These are phyloP conservation scores for Sphagnum tenellum DNA, from an alignment of 225 moss, liverwort and hornwort genomes.

Conservation along the genomic window DNA sequence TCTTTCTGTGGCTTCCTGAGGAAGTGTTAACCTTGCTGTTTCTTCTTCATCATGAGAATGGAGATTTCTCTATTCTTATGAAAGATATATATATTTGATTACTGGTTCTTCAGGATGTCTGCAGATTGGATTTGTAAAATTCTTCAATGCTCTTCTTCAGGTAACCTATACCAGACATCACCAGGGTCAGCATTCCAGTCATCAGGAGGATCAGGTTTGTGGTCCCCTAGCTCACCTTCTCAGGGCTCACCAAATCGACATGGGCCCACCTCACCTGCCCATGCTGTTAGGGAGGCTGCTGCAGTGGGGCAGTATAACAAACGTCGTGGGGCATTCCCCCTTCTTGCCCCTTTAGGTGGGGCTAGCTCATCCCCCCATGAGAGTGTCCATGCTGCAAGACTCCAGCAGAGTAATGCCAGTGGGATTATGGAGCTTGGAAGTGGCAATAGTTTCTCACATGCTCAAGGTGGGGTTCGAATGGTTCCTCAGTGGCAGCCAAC, in stretches of 20 bases:
- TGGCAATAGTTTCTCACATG: conserved; percentile 10
- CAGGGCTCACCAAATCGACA: conserved; percentile 33
- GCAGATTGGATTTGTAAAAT: too few species aligned
- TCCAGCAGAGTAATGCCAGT: conserved; percentile 39
- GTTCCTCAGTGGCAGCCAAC: conserved; percentile 25
- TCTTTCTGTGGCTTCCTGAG: too few species aligned
- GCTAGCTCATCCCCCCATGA: conserved; percentile 21
- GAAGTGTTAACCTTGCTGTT: too few species aligned
- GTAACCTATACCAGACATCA: conserved; percentile 28
- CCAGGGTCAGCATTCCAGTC: conserved; percentile 31
- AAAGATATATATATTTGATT: too few species aligned
- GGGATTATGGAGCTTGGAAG: conserved; percentile 23
- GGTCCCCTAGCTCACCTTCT: conserved; percentile 26
- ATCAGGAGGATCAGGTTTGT: conserved; percentile 35
- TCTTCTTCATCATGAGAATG: too few species aligned
- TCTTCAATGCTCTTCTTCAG: conserved; percentile 8
- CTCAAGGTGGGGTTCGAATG: conserved; percentile 21
- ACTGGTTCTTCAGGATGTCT: too few species aligned
- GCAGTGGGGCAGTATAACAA: conserved; percentile 17
- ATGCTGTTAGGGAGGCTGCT: conserved; percentile 23
- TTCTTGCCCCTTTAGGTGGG: conserved; percentile 16
- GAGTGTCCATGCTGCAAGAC: conserved; percentile 19
- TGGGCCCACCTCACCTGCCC: conserved; percentile 32
- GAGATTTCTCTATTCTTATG: too few species aligned
- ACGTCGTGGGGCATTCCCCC: conserved; percentile 29